A percentile compares a stretch with the other conserved stretches of the same genome.
Evolutionary conservation across 192 early-diverging fungal species (phyloP).

Genomic region (Backusella liffmaniae): DNA sequence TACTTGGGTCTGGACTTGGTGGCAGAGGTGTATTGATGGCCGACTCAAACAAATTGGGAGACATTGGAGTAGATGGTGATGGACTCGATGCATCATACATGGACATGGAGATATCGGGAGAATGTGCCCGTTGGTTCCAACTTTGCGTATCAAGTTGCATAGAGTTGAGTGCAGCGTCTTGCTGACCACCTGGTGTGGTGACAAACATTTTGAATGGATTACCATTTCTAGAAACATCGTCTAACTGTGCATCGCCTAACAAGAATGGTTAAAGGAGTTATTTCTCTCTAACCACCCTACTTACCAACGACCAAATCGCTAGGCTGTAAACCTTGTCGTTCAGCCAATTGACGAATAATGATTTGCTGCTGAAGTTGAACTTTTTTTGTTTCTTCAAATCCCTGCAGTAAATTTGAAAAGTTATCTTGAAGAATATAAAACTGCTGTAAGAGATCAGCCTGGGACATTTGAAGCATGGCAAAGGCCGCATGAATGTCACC

Average conservation of each 20-base stretch:
- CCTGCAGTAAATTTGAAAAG: constrained; percentile 67
- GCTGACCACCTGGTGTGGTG: background rate
- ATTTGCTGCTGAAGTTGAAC: constrained; percentile 69
- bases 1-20: constrained; percentile 1
- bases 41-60: background rate
- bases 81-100: background rate
- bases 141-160: constrained; percentile 5
- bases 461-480: constrained; percentile 73
- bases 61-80: background rate
- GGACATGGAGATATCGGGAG: background rate
- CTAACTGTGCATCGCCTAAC: background rate
- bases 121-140: background rate
- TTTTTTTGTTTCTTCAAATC: constrained; percentile 68
- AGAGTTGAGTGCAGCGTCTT: background rate
- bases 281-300: too few species aligned
- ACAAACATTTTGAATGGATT: constrained; percentile 2
- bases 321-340: constrained; percentile 9
- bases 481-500: constrained; percentile 76
- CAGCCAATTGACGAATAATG: constrained; percentile 40
- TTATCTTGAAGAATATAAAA: constrained; percentile 72
- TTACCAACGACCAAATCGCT: background rate
- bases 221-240: background rate
- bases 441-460: constrained; percentile 71
- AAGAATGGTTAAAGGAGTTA: background rate
- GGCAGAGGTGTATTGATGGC: constrained; percentile 11